Evolutionary conservation across 83 land plant genomes (phyloP).

Genomic region (Picea engelmannii): DNA sequence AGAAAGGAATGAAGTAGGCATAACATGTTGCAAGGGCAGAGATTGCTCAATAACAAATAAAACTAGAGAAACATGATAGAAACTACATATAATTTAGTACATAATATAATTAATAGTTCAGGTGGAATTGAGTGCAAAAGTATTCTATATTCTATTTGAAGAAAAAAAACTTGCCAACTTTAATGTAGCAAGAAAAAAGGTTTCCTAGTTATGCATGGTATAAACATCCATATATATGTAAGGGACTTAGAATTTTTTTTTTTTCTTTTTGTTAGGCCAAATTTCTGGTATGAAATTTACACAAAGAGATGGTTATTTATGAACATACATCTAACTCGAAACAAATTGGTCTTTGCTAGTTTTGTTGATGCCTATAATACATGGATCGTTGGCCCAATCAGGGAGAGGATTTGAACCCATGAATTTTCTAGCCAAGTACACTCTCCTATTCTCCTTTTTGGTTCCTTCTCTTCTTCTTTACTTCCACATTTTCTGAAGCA

Average conservation of each 20-base stretch:
- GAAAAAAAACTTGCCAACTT: conserved; percentile 76
- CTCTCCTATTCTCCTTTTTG: no score
- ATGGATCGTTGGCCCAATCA: conserved; percentile 70
- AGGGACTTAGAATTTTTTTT: conserved; percentile 62
- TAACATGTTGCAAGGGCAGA: no score
- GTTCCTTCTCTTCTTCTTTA: no score
- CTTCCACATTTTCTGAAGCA: no score
- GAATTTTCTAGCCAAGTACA: no score
- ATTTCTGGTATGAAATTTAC: background rate
- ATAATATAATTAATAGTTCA: no score
- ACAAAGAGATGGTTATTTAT: background rate
- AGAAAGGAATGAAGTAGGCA: no score
- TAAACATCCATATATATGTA: conserved; percentile 93
- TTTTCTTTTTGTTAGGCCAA: background rate
- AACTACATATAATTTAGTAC: no score
- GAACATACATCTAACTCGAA: conserved; percentile 40
- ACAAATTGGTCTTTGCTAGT: conserved; percentile 89
- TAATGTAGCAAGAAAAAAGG: conserved; percentile 49
- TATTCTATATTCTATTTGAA: background rate
- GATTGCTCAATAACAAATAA: no score
- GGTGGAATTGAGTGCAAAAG: no score
- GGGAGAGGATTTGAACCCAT: conserved; percentile 46
- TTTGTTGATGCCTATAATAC: conserved; percentile 96
- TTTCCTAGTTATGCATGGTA: conserved; percentile 74
- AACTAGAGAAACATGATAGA: no score